phyloP scores from a whole-genome alignment of 1,284 basidiomycete species.

The Volvariella volvacea region DNA sequence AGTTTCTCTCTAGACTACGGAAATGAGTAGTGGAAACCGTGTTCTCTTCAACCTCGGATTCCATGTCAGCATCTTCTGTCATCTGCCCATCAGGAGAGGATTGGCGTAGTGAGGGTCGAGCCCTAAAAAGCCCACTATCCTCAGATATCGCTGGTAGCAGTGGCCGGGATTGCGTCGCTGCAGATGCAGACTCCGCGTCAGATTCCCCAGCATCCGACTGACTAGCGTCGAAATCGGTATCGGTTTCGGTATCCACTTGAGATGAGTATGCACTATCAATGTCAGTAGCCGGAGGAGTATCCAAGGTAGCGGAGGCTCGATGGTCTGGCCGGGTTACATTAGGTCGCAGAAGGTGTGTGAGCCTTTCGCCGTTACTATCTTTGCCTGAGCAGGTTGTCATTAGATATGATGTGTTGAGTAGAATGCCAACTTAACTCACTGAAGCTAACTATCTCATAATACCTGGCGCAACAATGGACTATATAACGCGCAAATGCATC shows the following conservation, averaged over 20 bases:
- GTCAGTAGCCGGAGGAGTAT: conserved; percentile 71
- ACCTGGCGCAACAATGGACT: conserved; percentile 74
- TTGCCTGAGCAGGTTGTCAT: conserved; percentile 43
- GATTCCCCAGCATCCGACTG: conserved; percentile 15
- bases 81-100: background rate
- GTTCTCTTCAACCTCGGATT: no score
- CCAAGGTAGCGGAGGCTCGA: conserved; percentile 33
- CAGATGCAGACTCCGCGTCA: background rate
- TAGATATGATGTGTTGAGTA: conserved; percentile 3
- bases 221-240: no score
- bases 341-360: conserved; percentile 74
- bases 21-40: no score
- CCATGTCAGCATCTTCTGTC: background rate
- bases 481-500: conserved; percentile 72
- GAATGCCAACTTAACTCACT: conserved; percentile 40
- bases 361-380: conserved; percentile 51
- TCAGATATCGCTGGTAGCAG: background rate
- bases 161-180: background rate
- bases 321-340: conserved; percentile 58
- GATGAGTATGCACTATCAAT: conserved; percentile 41
- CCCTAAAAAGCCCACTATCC: no score
- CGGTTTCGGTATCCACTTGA: conserved; percentile 43
- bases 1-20: no score
- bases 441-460: conserved; percentile 72
- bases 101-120: no score